Base-by-base conservation (phyloP, 371 early-diverging fungal genomes). In the Haplosporangium sp. region DNA sequence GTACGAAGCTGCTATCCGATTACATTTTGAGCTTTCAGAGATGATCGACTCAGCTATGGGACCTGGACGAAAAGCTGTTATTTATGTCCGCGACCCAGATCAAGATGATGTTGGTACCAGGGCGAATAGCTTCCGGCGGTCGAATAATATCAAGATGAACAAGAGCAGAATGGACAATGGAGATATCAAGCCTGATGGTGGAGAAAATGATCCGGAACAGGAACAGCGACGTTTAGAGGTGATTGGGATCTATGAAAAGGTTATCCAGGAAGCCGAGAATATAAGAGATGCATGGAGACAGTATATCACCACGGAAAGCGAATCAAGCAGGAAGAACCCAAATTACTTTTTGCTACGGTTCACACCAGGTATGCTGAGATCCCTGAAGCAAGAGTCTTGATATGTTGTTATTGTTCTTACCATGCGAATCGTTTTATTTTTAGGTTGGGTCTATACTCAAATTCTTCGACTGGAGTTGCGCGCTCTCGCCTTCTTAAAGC, bases 371-470 rank as follows among this genome's bases (percentile, higher is more conserved):
- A 82, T 8, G 40, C 2, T 56, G 41, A 14, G 14, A 41, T 9
- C 18, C 20, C 12, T 4, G 58, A 47, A 41, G n/a, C n/a, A 42
- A 16, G 18, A 21, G 37, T 23, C 12, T 38, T 55, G 16, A 16
- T n/a, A 36, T 7, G 42, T 14, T 18, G 57, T 38, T 21, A 36
- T 9, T 21, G 6, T 40, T 10, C 43, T 12, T 23, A n/a, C 5
- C 36, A 16, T 46, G n/a, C 53, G 29, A 5, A 38, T 46, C 29
- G 40, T n/a, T 56, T 47, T 46, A 29, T 12, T 21, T 67, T 11
- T 82, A 79, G 92, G 93, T 1, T 91, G 87, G 79, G 83, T 90
- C 6, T 88, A 90, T 64, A 89, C 91, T 0, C 86, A 87, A 23
- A 83, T 91, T 21, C 73, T 89, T 20, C 85, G 88, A 66, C 85